phyloP scores from a whole-genome alignment of 75 land plant genomes.

The Selaginella moellendorffii region DNA sequence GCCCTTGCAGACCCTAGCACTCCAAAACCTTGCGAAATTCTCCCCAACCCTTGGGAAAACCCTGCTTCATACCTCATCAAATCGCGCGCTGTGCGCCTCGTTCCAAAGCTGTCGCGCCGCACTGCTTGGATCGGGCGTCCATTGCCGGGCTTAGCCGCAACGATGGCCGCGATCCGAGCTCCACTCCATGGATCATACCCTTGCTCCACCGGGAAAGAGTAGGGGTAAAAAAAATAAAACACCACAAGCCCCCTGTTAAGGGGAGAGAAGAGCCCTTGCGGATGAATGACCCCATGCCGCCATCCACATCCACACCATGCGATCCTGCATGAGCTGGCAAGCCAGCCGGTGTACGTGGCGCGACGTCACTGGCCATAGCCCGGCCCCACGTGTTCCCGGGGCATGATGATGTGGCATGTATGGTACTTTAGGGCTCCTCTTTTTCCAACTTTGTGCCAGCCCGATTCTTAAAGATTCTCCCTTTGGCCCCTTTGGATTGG shows the following conservation, averaged over 20 bases:
- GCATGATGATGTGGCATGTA: neutral
- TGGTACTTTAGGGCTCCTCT: no score
- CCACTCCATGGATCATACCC: neutral
- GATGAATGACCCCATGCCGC: neutral
- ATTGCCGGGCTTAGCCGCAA: neutral
- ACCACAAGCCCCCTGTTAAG: neutral
- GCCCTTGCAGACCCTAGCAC: neutral
- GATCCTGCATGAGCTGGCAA: neutral
- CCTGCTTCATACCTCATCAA: neutral
- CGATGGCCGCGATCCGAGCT: no score
- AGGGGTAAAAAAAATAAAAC: neutral
- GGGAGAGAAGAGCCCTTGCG: neutral
- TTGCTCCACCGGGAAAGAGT: neutral
- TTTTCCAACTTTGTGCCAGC: no score
- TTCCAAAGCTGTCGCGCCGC: neutral
- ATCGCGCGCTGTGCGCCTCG: neutral
- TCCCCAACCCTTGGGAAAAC: no score
- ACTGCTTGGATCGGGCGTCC: neutral
- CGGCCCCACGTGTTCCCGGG: neutral
- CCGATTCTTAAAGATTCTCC: no score
- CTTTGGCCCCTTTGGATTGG: no score
- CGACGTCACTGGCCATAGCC: neutral
- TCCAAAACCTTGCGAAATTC: no score
- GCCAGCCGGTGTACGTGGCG: neutral
- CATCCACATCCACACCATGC: no score